A percentile compares a stretch with the other conserved stretches of the same genome.
Evolutionary conservation across 176 grass and related monocot genomes (phyloP).

Genomic region (Paspalum notatum): DNA sequence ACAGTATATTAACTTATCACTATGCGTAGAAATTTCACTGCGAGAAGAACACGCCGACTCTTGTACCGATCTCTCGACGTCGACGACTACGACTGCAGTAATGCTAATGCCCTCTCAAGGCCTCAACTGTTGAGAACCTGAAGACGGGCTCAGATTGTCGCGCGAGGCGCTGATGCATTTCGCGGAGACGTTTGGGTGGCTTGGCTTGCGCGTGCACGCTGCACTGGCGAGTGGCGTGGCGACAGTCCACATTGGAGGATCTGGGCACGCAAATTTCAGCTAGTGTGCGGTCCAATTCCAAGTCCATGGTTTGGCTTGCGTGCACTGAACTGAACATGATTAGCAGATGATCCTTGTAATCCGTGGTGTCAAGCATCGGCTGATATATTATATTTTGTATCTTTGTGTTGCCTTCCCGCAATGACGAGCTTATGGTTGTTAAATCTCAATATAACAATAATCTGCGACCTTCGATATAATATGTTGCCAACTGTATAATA

Average conservation of each 20-base stretch:
- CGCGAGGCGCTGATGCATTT: not conserved
- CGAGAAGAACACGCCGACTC: not conserved
- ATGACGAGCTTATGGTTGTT: not conserved
- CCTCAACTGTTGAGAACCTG: too few species aligned
- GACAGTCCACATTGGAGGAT: not conserved
- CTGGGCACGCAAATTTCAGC: constrained; percentile 10
- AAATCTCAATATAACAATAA: not conserved
- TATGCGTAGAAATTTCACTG: not conserved
- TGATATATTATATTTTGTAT: not conserved
- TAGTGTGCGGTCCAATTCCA: not conserved
- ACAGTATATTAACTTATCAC: not conserved
- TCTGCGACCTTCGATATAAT: not conserved
- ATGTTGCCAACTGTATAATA: not conserved
- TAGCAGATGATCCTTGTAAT: not conserved
- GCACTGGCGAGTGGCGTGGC: too few species aligned
- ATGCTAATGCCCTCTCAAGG: too few species aligned
- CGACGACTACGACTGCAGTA: not conserved
- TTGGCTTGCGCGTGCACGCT: not conserved
- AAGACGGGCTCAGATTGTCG: not conserved
- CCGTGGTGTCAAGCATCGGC: not conserved
- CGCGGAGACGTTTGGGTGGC: too few species aligned
- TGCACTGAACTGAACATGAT: constrained; percentile 30
- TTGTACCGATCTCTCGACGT: not conserved
- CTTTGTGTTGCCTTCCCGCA: constrained; percentile 28
- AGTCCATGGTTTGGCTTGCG: constrained; percentile 17